A percentile compares a stretch with the other conserved stretches of the same genome.
Evolutionary conservation across 805 yeast species (phyloP).

Genomic region (Debaryomyces tyrocola): DNA sequence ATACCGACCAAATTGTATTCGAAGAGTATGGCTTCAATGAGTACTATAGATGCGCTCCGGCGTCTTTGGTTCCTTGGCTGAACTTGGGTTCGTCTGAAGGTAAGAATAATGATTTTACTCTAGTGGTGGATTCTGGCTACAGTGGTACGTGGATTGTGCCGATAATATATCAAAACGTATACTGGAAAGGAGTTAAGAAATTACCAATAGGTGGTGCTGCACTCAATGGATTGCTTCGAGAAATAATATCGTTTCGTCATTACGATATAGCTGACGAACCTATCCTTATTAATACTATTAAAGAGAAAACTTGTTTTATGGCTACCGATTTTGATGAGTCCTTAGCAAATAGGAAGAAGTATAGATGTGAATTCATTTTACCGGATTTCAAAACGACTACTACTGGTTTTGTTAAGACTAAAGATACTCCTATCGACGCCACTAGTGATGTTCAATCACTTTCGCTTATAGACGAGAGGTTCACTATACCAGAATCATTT

Average conservation of each 20-base stretch:
- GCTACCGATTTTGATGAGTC: constrained; percentile 56
- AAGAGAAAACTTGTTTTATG: constrained; percentile 75
- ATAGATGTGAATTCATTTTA: constrained; percentile 68
- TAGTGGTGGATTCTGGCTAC: constrained; percentile 87
- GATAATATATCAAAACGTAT: constrained; percentile 71
- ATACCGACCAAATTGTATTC: constrained; percentile 87
- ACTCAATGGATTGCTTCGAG: constrained; percentile 79
- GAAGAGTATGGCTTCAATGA: constrained; percentile 86
- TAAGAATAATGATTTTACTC: constrained; percentile 54
- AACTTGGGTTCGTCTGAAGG: neutral
- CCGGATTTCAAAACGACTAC: constrained; percentile 86
- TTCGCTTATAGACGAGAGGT: constrained; percentile 77
- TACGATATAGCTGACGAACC: constrained; percentile 94
- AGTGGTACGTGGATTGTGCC: constrained; percentile 88
- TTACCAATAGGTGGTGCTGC: constrained; percentile 86
- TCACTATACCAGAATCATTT: constrained; percentile 80
- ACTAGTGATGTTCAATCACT: constrained; percentile 63
- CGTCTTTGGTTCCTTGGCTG: constrained; percentile 40
- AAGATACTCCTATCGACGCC: constrained; percentile 16
- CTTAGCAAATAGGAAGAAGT: constrained; percentile 34
- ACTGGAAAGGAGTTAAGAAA: constrained; percentile 74
- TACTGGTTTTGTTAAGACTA: constrained; percentile 63
- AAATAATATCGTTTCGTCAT: constrained; percentile 84
- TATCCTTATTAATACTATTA: constrained; percentile 76
- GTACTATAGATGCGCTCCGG: constrained; percentile 65